A percentile compares a stretch with the other conserved stretches of the same genome.
These are phyloP conservation scores for Fagopyrum esculentum DNA, from an alignment of 148 eudicot genomes.

Conservation along the genomic window DNA sequence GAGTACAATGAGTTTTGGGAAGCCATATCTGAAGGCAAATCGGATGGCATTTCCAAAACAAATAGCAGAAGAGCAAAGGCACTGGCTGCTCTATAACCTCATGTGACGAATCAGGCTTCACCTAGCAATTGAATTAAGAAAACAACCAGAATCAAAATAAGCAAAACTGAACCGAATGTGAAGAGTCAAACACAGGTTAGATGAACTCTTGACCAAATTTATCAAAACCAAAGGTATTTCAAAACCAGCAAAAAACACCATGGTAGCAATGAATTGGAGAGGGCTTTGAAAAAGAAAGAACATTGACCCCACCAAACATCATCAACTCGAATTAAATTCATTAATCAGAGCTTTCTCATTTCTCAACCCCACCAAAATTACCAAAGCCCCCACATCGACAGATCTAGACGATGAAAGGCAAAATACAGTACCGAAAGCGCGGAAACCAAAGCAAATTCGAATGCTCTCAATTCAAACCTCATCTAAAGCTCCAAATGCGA, in stretches of 20 bases:
- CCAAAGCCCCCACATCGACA: conserved; percentile 1
- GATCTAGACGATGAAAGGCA: neutral
- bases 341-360: neutral
- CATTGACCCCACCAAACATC: conserved; percentile 4
- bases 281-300: neutral
- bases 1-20: conserved; percentile 62
- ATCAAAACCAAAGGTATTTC: neutral
- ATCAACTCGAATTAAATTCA: neutral
- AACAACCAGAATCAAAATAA: neutral
- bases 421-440: neutral
- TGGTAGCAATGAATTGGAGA: neutral
- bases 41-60: conserved; percentile 40
- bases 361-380: conserved; percentile 1
- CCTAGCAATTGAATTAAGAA: neutral
- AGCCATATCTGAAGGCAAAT: conserved; percentile 45
- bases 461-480: neutral
- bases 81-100: neutral
- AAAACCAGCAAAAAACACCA: neutral
- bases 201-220: neutral
- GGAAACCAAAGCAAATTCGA: neutral
- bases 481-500: neutral
- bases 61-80: conserved; percentile 5
- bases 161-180: neutral
- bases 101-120: neutral
- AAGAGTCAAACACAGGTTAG: conserved; percentile 6